These are phyloP conservation scores for Coprinopsis sp. DNA, from an alignment of 768 basidiomycete species.

Conservation along the genomic window DNA sequence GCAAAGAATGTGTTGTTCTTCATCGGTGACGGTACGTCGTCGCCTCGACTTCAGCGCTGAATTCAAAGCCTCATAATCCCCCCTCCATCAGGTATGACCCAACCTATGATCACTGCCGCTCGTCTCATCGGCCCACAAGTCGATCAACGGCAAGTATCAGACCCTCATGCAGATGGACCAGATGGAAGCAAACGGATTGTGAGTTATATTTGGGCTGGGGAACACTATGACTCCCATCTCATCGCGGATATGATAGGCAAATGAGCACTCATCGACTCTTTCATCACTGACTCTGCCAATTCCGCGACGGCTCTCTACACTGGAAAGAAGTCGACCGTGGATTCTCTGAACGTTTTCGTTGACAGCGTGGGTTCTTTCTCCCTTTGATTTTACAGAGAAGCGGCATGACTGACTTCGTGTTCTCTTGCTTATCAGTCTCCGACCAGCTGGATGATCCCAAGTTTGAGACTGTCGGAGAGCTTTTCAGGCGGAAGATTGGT, in stretches of 20 bases:
- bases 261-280: conserved; percentile 47
- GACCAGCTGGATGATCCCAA: conserved; percentile 41
- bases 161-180: conserved; percentile 44
- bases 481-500: conserved; percentile 35
- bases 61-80: too few species aligned
- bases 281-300: conserved; percentile 46
- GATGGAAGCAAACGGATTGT: conserved; percentile 43
- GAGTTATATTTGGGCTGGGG: conserved; percentile 13
- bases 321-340: conserved; percentile 40
- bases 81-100: conserved; percentile 36
- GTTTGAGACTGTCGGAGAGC: conserved; percentile 39
- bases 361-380: conserved; percentile 33
- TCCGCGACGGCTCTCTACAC: conserved; percentile 43
- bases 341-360: conserved; percentile 36
- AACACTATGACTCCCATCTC: too few species aligned
- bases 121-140: conserved; percentile 42
- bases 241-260: conserved; percentile 24
- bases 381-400: background rate
- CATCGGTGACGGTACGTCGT: conserved; percentile 40
- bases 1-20: conserved; percentile 43
- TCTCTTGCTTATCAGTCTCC: conserved; percentile 27
- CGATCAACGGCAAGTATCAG: conserved; percentile 42
- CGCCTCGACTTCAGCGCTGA: too few species aligned
- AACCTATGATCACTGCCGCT: conserved; percentile 44
- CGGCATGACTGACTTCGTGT: background rate